phyloP scores from a whole-genome alignment of 441 rosid genomes.

The Mallotus japonicus region DNA sequence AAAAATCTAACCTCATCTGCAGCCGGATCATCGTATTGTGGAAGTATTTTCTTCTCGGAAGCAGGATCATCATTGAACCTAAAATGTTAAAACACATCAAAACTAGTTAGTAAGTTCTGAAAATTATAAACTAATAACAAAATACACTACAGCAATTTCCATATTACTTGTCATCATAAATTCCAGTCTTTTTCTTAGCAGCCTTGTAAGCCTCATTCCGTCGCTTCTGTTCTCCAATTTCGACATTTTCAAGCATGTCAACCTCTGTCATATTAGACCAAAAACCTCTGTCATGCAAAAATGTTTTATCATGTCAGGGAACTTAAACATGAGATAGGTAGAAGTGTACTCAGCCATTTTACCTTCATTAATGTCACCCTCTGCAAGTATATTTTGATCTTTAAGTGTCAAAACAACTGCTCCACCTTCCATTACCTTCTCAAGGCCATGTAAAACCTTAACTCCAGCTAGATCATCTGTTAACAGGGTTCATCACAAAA shows the following conservation, averaged over 20 bases:
- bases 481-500: constrained; percentile 22
- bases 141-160: constrained; percentile 1
- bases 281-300: constrained; percentile 40
- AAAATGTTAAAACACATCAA: constrained; percentile 22
- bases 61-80: constrained; percentile 90
- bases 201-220: constrained; percentile 89
- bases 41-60: constrained; percentile 77
- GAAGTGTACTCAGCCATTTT: constrained; percentile 24
- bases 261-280: constrained; percentile 57
- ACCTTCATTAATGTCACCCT: constrained; percentile 90
- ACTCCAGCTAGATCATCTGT: constrained; percentile 84
- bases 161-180: constrained; percentile 81
- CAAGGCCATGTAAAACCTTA: constrained; percentile 89
- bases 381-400: constrained; percentile 85
- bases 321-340: constrained; percentile 15
- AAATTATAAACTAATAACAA: background rate
- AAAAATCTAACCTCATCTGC: constrained; percentile 61
- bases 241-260: constrained; percentile 98
- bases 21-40: constrained; percentile 78
- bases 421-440: constrained; percentile 93
- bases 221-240: constrained; percentile 95
- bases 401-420: constrained; percentile 95
- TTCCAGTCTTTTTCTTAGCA: constrained; percentile 82
- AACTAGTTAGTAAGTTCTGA: background rate
- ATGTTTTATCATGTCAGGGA: constrained; percentile 18